phyloP scores from a whole-genome alignment of 2,329 filamentous ascomycete genomes.

The Coniochaeta sp. region DNA sequence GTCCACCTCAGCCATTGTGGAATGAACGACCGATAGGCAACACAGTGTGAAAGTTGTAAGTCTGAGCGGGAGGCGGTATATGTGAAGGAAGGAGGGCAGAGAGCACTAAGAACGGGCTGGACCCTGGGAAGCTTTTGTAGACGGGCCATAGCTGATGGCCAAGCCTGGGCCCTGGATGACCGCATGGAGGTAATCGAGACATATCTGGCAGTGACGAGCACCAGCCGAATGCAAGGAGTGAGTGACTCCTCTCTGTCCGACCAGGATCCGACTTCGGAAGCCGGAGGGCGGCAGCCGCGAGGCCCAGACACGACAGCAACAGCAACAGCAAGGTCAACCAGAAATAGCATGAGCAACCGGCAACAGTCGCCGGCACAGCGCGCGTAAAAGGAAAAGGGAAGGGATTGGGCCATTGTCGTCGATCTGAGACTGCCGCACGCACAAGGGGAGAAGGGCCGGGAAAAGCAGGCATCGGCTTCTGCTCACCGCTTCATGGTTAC shows the following conservation, averaged over 20 bases:
- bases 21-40: background rate
- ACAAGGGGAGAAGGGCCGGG: background rate
- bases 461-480: background rate
- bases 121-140: background rate
- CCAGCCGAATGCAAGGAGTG: background rate
- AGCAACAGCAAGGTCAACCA: background rate
- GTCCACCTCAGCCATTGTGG: constrained; percentile 13
- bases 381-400: background rate
- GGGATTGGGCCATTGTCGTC: background rate
- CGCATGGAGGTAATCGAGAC: background rate
- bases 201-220: background rate
- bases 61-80: background rate
- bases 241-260: background rate
- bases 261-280: constrained; percentile 1
- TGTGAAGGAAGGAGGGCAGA: background rate
- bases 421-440: background rate
- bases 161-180: background rate
- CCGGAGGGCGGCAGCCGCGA: background rate
- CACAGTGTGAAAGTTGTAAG: background rate
- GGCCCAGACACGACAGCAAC: background rate
- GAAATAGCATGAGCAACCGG: background rate
- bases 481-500: constrained; percentile 1
- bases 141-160: background rate
- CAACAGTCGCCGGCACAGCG: background rate
- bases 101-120: background rate